Conservation (phyloP, 73 alveolate species). For the Paramecium tetraurelia region DNA sequence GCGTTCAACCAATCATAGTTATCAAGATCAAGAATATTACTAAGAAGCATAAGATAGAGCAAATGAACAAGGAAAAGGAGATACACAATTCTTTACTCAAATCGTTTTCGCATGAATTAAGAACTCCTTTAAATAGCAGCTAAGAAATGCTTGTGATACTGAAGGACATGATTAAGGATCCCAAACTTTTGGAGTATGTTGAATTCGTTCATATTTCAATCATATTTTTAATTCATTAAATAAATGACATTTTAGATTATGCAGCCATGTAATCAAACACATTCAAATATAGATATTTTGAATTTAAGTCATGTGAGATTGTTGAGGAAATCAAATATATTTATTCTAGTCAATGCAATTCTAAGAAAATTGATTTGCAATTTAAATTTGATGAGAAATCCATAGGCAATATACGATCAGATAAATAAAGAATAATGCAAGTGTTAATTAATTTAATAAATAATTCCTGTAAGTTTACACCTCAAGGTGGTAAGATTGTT, state of each 20-base stretch:
- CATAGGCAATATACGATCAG: background rate
- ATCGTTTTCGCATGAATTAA: slow-evolving; percentile 34
- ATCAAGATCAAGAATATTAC: background rate
- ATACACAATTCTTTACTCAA: background rate
- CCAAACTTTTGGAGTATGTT: background rate
- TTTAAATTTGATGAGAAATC: background rate
- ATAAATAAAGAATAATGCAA: slow-evolving; percentile 3
- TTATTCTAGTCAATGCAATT: background rate
- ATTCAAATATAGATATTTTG: background rate
- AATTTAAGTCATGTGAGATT: background rate
- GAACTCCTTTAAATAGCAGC: slow-evolving; percentile 39
- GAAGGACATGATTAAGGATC: background rate
- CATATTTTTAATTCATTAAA: background rate
- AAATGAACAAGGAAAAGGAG: background rate
- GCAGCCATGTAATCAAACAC: slow-evolving; percentile 3
- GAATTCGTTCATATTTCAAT: background rate
- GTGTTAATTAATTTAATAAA: slow-evolving; percentile 24
- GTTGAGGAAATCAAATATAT: background rate
- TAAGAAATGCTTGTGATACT: background rate
- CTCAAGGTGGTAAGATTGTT: background rate
- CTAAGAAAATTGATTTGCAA: background rate
- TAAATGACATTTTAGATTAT: slow-evolving; percentile 38
- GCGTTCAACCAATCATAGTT: background rate
- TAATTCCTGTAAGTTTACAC: slow-evolving; percentile 37
- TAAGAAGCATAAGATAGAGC: background rate